These are phyloP conservation scores for Barnettozyma salicaria DNA, from an alignment of 805 yeast genomes.

Conservation along the genomic window DNA sequence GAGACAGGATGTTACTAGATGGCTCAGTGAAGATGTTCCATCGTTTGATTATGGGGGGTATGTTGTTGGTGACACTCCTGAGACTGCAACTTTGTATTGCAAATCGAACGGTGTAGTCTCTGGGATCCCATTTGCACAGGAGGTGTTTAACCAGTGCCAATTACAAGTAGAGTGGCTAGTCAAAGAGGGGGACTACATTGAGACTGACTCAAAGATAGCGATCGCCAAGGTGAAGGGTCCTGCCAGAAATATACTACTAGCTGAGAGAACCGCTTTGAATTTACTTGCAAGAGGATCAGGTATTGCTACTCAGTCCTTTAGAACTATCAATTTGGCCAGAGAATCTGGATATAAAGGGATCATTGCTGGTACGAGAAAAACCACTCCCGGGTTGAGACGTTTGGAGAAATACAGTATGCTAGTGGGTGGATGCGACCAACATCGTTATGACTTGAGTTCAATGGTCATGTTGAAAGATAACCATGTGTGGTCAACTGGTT, in stretches of 20 bases:
- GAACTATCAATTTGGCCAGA: constrained; percentile 55
- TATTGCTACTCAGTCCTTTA: constrained; percentile 68
- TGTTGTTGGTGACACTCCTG: constrained; percentile 76
- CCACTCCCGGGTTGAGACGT: constrained; percentile 91
- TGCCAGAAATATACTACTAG: constrained; percentile 68
- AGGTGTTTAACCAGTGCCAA: constrained; percentile 73
- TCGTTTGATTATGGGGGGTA: constrained; percentile 91
- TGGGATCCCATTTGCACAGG: constrained; percentile 87
- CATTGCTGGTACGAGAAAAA: constrained; percentile 93
- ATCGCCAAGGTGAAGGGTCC: constrained; percentile 80
- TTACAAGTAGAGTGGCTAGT: constrained; percentile 66
- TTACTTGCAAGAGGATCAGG: constrained; percentile 81
- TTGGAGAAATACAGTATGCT: constrained; percentile 91
- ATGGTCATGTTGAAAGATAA: constrained; percentile 97
- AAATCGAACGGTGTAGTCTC: constrained; percentile 74
- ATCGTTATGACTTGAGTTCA: constrained; percentile 82
- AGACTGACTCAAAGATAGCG: constrained; percentile 53
- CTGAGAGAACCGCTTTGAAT: constrained; percentile 84
- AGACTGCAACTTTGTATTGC: constrained; percentile 74
- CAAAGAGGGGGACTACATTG: constrained; percentile 59
- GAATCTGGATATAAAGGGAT: constrained; percentile 68
- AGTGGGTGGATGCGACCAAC: constrained; percentile 92
- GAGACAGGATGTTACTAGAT: constrained; percentile 70
- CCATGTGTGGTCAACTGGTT: constrained; percentile 89
- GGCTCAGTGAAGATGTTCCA: constrained; percentile 86